Conservation (phyloP, 176 grass and related monocot genomes). For the Zea mays region DNA sequence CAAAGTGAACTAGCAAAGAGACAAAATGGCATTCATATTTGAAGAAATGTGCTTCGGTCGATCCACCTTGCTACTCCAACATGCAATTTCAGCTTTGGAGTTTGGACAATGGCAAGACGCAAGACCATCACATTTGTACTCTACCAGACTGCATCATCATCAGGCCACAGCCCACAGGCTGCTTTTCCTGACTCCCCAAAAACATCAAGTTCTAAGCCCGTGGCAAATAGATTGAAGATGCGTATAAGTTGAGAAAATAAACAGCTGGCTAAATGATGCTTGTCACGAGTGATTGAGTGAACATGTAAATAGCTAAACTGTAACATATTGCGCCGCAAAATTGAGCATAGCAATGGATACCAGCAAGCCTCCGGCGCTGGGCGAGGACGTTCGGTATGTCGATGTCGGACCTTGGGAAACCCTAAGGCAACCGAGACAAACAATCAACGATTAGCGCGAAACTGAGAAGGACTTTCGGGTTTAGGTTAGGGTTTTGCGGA, state of each 20-base stretch:
- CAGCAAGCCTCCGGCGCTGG: slow-evolving; percentile 58
- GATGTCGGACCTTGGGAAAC: slow-evolving; percentile 73
- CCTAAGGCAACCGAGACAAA: slow-evolving; percentile 39
- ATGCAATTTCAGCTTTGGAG: background rate
- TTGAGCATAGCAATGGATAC: slow-evolving; percentile 26
- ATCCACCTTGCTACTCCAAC: background rate
- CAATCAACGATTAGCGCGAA: slow-evolving; percentile 17
- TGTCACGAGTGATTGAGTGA: background rate
- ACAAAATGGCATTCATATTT: background rate
- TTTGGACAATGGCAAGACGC: background rate
- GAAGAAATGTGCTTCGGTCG: background rate
- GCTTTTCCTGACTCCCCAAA: background rate
- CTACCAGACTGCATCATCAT: background rate
- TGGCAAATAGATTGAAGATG: background rate
- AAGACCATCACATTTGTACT: background rate
- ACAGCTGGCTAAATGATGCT: background rate
- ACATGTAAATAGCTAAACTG: background rate
- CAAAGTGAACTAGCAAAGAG: background rate
- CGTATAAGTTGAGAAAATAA: background rate
- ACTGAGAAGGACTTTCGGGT: background rate
- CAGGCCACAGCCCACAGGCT: background rate
- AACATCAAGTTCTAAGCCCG: background rate
- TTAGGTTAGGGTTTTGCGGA: slow-evolving; percentile 33
- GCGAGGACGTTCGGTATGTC: slow-evolving; percentile 61
- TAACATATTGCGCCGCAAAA: background rate